Evolutionary conservation across 768 basidiomycete species (phyloP).

Genomic region (Stropharia rugosoannulata): DNA sequence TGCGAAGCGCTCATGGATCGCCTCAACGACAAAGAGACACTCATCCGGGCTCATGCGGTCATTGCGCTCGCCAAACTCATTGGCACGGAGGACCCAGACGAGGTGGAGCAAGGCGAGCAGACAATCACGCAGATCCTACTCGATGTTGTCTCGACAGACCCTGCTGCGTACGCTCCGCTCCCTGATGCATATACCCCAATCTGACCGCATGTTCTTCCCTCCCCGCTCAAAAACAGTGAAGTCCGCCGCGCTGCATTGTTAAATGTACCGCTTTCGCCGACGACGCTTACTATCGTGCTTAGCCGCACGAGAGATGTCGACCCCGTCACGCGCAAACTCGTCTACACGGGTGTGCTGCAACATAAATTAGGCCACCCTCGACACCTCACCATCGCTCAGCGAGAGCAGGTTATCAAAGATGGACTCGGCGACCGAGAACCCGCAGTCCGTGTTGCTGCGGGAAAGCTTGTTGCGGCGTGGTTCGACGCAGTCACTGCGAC

Average conservation of each 20-base stretch:
- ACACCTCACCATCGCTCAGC: constrained; percentile 73
- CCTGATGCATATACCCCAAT: background rate
- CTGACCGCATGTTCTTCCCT: background rate
- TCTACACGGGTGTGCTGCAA: constrained; percentile 70
- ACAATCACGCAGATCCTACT: constrained; percentile 67
- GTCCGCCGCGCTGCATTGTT: constrained; percentile 90
- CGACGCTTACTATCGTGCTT: constrained; percentile 68
- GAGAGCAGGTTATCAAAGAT: constrained; percentile 82
- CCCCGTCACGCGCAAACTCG: constrained; percentile 71
- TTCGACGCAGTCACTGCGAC: constrained; percentile 58
- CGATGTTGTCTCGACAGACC: constrained; percentile 70
- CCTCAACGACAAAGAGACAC: constrained; percentile 81
- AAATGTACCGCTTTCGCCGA: constrained; percentile 62
- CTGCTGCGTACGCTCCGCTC: constrained; percentile 51
- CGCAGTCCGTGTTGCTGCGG: constrained; percentile 77
- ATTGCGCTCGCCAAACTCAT: constrained; percentile 79
- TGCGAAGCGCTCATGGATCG: constrained; percentile 72
- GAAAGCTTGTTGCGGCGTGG: constrained; percentile 79
- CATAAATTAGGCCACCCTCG: constrained; percentile 60
- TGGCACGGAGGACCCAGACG: constrained; percentile 63
- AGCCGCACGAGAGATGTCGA: constrained; percentile 86
- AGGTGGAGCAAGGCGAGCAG: constrained; percentile 45
- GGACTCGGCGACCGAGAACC: constrained; percentile 91
- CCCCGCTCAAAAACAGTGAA: constrained; percentile 46
- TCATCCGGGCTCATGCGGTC: constrained; percentile 83